Evolutionary conservation across 1,284 basidiomycete species (phyloP).

Genomic region (Ustilago lituana): DNA sequence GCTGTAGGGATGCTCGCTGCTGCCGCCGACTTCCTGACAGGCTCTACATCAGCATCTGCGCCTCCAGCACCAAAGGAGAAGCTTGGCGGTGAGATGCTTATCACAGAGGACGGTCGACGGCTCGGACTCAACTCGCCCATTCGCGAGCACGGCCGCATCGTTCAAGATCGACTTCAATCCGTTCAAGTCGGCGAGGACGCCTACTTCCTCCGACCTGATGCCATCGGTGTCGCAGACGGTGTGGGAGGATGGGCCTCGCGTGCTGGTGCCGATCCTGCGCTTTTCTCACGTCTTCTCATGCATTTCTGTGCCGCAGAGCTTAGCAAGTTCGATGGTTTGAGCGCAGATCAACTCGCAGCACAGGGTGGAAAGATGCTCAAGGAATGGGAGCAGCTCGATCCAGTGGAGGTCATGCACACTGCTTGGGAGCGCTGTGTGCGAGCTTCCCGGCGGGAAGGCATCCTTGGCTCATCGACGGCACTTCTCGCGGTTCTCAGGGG

Average conservation of each 20-base stretch:
- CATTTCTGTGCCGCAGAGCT: constrained; percentile 78
- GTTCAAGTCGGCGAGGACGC: constrained; percentile 86
- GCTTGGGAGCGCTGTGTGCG: constrained; percentile 72
- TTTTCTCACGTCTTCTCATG: constrained; percentile 86
- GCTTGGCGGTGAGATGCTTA: constrained; percentile 25
- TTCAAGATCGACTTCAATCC: constrained; percentile 68
- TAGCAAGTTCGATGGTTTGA: constrained; percentile 39
- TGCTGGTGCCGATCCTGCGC: constrained; percentile 73
- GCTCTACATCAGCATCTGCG: constrained; percentile 19
- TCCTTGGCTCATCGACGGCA: constrained; percentile 72
- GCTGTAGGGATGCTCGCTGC: constrained; percentile 64
- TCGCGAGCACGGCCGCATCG: constrained; percentile 60
- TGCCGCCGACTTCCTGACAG: constrained; percentile 56
- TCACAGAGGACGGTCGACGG: constrained; percentile 31
- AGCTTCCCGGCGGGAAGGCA: constrained; percentile 69
- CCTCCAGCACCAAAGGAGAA: constrained; percentile 25
- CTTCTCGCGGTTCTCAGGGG: constrained; percentile 73
- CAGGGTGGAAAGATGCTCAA: constrained; percentile 49
- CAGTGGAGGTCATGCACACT: constrained; percentile 72
- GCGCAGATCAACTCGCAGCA: constrained; percentile 35
- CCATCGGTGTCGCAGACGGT: constrained; percentile 87
- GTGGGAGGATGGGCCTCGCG: constrained; percentile 84
- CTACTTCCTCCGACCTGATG: constrained; percentile 81
- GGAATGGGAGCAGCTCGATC: constrained; percentile 66
- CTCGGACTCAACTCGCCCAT: constrained; percentile 58